phyloP scores from a whole-genome alignment of 2,329 filamentous ascomycete genomes.

The Aphanoascus verrucosus region DNA sequence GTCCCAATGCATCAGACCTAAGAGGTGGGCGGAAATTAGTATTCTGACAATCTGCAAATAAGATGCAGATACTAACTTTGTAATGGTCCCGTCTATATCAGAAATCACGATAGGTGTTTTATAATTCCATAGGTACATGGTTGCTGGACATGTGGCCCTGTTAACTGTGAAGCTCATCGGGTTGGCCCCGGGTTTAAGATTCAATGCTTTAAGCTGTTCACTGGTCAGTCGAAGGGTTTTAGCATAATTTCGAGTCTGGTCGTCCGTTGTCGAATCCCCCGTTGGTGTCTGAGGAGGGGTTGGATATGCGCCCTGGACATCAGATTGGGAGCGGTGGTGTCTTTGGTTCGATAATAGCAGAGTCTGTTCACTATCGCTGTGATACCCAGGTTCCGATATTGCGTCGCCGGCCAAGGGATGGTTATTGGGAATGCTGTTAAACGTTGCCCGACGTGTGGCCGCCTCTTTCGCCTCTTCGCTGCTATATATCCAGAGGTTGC shows the following conservation, averaged over 20 bases:
- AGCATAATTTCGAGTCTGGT: conserved; percentile 78
- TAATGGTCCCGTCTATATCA: conserved; percentile 97
- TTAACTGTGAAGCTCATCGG: conserved; percentile 95
- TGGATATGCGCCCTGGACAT: conserved; percentile 57
- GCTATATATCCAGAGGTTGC: conserved; percentile 99
- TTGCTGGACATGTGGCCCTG: conserved; percentile 78
- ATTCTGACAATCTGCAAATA: background rate
- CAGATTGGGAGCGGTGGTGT: conserved; percentile 50
- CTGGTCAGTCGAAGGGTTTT: conserved; percentile 93
- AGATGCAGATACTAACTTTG: conserved; percentile 49
- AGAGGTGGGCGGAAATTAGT: conserved; percentile 16
- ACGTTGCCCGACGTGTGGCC: conserved; percentile 54
- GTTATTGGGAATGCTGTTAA: conserved; percentile 43
- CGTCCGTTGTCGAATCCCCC: conserved; percentile 42
- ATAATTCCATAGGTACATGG: conserved; percentile 88
- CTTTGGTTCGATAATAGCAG: conserved; percentile 46
- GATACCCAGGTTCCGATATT: conserved; percentile 85
- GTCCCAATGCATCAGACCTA: conserved; percentile 75
- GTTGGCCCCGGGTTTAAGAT: conserved; percentile 77
- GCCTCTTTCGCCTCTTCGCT: conserved; percentile 92
- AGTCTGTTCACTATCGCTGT: conserved; percentile 68
- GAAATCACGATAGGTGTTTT: conserved; percentile 93
- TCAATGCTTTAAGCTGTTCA: conserved; percentile 79
- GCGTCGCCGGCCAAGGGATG: conserved; percentile 60
- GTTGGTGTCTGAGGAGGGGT: conserved; percentile 47